Base-by-base conservation (phyloP, 495 filamentous ascomycete species). In the Aspergillus biplanus region DNA sequence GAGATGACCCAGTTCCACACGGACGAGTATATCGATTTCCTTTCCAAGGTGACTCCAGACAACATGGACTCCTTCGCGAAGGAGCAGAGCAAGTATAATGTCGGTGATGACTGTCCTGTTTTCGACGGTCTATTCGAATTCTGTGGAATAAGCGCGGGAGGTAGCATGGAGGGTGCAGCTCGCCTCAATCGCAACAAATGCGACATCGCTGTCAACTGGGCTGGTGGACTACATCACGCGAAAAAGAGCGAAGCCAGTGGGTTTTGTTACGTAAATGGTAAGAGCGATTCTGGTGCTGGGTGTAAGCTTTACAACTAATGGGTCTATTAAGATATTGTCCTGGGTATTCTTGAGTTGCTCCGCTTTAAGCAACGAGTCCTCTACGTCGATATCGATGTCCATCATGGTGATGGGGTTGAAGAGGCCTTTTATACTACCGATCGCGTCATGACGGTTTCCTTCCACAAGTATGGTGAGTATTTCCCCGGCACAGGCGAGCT, bases 1-100 rank as follows among this genome's bases (percentile, higher is more conserved):
- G 95, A 99, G 72, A 99, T 99, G 95, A 97, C 95, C 59, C 96
- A 98, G 73, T 99, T 98, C 72, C 95, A 99, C 75, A 97, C 95
- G 7, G 95, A 99, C 74, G 95, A 99, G 76, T 99, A 99, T 75
- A 93, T 99, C 69, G 96, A 99, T 59, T 99, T 99, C 75, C 80
- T 99, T 18, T 90, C 92, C 58, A 93, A 92, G 66, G 96, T 99
- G 27, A 98, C 95, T 0, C 96, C 95, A 6, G 95, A 98, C 73
- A 99, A 99, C 70, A 99, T 99, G 96, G 95, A 99, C 63, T 80
- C 83, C 21, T 98, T 90, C 67, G 85, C 89, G 54, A 91, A 95
- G 62, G 95, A 99, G 73, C 95, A 99, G 73, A 89, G 89, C 54
- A 94, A 95, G 67, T 99, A 96, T 82, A 99, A 98, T 63, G 95